These are phyloP conservation scores for Coffea humblotiana DNA, from an alignment of 305 asterid genomes.

Conservation along the genomic window DNA sequence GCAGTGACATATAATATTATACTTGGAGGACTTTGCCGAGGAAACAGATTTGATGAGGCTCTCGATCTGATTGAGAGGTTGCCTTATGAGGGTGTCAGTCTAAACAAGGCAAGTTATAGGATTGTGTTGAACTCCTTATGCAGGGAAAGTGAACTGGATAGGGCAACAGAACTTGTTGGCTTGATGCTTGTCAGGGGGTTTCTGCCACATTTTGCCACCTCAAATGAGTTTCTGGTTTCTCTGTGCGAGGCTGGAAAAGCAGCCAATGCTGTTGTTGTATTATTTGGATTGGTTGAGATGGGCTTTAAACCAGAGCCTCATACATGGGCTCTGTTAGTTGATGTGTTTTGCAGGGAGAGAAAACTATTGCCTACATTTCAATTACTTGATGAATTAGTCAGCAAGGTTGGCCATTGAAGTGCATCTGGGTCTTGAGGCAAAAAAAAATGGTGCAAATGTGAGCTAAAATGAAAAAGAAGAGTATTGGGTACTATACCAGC, in stretches of 20 bases:
- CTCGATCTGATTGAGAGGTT: constrained; percentile 71
- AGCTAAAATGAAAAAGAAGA: neutral
- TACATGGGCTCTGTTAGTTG: constrained; percentile 70
- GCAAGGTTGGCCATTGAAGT: constrained; percentile 3
- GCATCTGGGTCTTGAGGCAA: neutral
- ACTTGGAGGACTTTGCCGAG: constrained; percentile 83
- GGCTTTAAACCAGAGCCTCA: constrained; percentile 65
- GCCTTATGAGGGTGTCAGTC: constrained; percentile 62
- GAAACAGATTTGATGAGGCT: constrained; percentile 61
- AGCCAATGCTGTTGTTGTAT: constrained; percentile 47
- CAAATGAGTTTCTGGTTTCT: constrained; percentile 71
- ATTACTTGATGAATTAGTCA: constrained; percentile 58
- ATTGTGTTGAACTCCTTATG: constrained; percentile 74
- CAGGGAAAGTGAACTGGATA: constrained; percentile 65
- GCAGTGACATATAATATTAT: constrained; percentile 73
- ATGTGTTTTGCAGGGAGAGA: constrained; percentile 60
- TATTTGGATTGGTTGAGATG: constrained; percentile 54
- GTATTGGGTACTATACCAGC: too few relatives aligned
- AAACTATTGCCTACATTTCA: constrained; percentile 69
- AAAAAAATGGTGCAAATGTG: too few relatives aligned
- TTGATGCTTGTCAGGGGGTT: constrained; percentile 81
- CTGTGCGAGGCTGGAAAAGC: constrained; percentile 70
- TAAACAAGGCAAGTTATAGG: constrained; percentile 79
- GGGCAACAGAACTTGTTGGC: constrained; percentile 50
- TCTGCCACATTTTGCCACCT: constrained; percentile 78